Evolutionary conservation across 2,329 filamentous ascomycete species (phyloP).

Genomic region (Venturia aucupariae): DNA sequence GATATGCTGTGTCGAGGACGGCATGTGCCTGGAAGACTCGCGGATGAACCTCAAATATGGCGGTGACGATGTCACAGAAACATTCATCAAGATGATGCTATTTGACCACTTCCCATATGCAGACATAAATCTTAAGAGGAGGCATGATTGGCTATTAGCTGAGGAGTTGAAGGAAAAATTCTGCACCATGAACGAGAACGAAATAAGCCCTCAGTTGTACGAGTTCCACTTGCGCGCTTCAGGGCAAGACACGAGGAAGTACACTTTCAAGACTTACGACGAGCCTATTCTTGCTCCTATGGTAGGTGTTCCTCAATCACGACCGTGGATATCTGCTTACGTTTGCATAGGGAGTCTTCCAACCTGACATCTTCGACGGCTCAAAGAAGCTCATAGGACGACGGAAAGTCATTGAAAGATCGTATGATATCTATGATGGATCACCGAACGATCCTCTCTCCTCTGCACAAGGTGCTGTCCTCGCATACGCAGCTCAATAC

Average conservation of each 20-base stretch:
- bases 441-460: slow-evolving; percentile 87
- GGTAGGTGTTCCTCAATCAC: slow-evolving; percentile 30
- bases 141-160: slow-evolving; percentile 86
- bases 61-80: slow-evolving; percentile 84
- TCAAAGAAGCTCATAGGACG: slow-evolving; percentile 68
- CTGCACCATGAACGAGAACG: slow-evolving; percentile 82
- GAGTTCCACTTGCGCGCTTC: slow-evolving; percentile 86
- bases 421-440: slow-evolving; percentile 87
- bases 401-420: slow-evolving; percentile 73
- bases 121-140: slow-evolving; percentile 81
- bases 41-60: slow-evolving; percentile 92
- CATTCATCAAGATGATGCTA: slow-evolving; percentile 96
- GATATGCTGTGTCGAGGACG: slow-evolving; percentile 93
- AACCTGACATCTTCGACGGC: slow-evolving; percentile 79
- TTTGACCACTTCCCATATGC: slow-evolving; percentile 92
- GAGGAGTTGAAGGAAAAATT: slow-evolving; percentile 93
- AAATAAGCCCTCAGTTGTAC: slow-evolving; percentile 78
- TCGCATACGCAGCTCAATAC: slow-evolving; percentile 41
- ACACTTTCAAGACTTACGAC: slow-evolving; percentile 94
- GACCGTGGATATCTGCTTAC: slow-evolving; percentile 6
- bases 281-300: slow-evolving; percentile 90
- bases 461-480: slow-evolving; percentile 64
- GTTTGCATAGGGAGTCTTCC: slow-evolving; percentile 61
- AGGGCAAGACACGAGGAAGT: slow-evolving; percentile 83
- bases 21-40: slow-evolving; percentile 88